Evolutionary conservation across 2,329 filamentous ascomycete species (phyloP).

Genomic region (Trichoderma sp.): DNA sequence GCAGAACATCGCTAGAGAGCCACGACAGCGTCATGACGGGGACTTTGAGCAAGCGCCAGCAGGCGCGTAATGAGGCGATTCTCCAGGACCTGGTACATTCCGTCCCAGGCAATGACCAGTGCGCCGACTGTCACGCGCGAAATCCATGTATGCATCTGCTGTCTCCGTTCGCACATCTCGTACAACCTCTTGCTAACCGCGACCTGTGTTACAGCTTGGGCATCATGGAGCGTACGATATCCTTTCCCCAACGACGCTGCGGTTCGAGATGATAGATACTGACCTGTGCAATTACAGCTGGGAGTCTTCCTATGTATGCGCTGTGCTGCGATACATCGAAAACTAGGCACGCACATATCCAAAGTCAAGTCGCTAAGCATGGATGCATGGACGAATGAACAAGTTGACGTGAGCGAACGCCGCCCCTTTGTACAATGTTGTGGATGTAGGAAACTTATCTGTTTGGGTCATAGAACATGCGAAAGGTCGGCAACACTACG

Average conservation of each 20-base stretch:
- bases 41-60: constrained; percentile 89
- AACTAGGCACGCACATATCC: constrained; percentile 94
- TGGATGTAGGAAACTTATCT: not conserved
- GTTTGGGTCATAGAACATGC: constrained; percentile 74
- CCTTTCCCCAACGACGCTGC: constrained; percentile 6
- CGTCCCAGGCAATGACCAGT: constrained; percentile 84
- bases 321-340: constrained; percentile 92
- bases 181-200: constrained; percentile 31
- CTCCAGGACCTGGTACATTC: constrained; percentile 86
- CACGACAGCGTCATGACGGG: constrained; percentile 61
- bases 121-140: constrained; percentile 87
- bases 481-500: constrained; percentile 78
- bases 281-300: constrained; percentile 55
- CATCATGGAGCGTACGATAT: constrained; percentile 85
- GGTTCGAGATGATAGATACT: constrained; percentile 13
- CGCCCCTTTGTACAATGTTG: not conserved
- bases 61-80: constrained; percentile 91
- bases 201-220: constrained; percentile 67
- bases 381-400: constrained; percentile 95
- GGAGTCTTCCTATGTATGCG: constrained; percentile 98
- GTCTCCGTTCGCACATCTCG: constrained; percentile 15
- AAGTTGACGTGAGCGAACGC: constrained; percentile 76
- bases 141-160: constrained; percentile 75
- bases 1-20: not conserved
- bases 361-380: constrained; percentile 99